Evolutionary conservation across 2,329 filamentous ascomycete species (phyloP), one percentile per base, ranked within the genome.

Genomic region (Allantophomopsis cytisporea): DNA sequence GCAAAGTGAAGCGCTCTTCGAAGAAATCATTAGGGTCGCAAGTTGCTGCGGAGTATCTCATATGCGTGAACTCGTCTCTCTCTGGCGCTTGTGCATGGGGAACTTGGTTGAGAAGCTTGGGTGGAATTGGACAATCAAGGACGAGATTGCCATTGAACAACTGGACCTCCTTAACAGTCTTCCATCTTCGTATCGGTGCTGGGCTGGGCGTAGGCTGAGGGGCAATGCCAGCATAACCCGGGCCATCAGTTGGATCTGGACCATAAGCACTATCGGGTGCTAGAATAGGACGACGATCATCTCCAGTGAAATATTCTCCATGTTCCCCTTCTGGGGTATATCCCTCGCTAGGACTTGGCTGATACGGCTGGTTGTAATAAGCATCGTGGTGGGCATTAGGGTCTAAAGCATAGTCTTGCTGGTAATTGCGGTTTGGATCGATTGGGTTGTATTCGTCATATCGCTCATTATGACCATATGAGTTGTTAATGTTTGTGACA

Each of bases 151-250:
- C 91, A 49, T 93, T 82, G 68, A 94, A 98, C 39, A 98, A 64
- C 52, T 93, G 80, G n/a, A 98, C 89, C 65, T 95, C 86, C 63
- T 96, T 98, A 37, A 98, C 89, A 0, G 91, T 98, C 69, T 96
- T 98, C 84, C 86, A 96, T 57, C 91, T 74, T 59, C 84, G 81
- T 49, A 96, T 77, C 3, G 67, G 73, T 46, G 65, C 72, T 41
- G 68, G 73, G 47, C 66, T 68, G 15, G 71, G 66, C 40, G 68
- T 66, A 44, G 64, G 64, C 35, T 50, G 45, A 38, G 54, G 50
- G 23, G 48, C 52, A 34, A 50, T 47, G 43, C 65, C 52, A 37
- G 64, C 60, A 34, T 67, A 64, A 23, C 65, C 60, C 42, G 63
- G 62, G 21, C 58, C 47, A 47, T 60, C 55, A 15, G 62, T 58